These are phyloP conservation scores for Mucor circinelloides DNA, from an alignment of 371 early-diverging fungal genomes.

Conservation along the genomic window DNA sequence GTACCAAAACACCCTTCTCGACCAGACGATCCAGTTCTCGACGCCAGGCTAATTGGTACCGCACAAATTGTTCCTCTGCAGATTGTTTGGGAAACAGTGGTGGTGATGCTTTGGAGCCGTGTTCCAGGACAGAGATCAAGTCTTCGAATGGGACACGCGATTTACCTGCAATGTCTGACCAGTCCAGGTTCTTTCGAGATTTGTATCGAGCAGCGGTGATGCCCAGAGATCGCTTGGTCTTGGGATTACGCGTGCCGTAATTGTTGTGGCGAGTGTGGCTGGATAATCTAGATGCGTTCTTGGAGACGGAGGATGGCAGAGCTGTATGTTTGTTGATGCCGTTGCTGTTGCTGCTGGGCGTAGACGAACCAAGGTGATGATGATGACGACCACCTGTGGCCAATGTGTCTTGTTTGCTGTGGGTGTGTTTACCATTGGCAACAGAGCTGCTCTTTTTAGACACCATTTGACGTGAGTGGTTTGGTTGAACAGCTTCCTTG, in stretches of 20 bases:
- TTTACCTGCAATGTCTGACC: slow-evolving; percentile 51
- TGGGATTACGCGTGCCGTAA: slow-evolving; percentile 19
- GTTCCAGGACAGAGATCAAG: slow-evolving; percentile 66
- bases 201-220: slow-evolving; percentile 49
- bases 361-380: background rate
- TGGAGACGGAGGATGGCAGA: background rate
- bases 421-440: background rate
- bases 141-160: slow-evolving; percentile 61
- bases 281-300: background rate
- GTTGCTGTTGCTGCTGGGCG: background rate
- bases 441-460: background rate
- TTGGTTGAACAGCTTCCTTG: background rate
- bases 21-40: slow-evolving; percentile 78
- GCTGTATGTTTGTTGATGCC: background rate
- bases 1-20: slow-evolving; percentile 70
- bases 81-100: slow-evolving; percentile 76
- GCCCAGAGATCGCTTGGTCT: slow-evolving; percentile 44
- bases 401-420: background rate
- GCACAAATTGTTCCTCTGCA: slow-evolving; percentile 85
- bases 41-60: slow-evolving; percentile 72
- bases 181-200: slow-evolving; percentile 44
- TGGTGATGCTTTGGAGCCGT: slow-evolving; percentile 61
- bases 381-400: background rate
- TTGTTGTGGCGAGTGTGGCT: slow-evolving; percentile 12
- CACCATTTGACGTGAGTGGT: background rate